Evolutionary conservation across 169 alveolate genomes (phyloP).

Genomic region (Theileria parva): DNA sequence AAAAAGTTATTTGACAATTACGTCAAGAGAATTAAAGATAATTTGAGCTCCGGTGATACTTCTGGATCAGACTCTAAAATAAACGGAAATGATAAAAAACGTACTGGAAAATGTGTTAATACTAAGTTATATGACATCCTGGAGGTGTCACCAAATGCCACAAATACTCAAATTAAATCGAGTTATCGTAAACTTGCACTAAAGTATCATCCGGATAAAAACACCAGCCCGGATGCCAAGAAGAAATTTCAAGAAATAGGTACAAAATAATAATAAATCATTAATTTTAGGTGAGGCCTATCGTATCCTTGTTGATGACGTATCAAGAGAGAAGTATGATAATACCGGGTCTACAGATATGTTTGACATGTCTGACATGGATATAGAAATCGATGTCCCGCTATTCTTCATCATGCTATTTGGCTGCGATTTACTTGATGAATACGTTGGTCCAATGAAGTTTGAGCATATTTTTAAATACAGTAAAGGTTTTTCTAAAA

Average conservation of each 20-base stretch:
- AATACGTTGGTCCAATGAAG: conserved; percentile 69
- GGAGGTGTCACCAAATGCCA: conserved; percentile 72
- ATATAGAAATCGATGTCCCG: conserved; percentile 55
- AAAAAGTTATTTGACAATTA: not conserved
- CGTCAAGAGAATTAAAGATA: conserved; percentile 4
- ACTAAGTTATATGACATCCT: conserved; percentile 66
- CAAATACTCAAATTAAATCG: conserved; percentile 84
- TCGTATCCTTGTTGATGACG: conserved; percentile 67
- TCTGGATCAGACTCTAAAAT: not conserved
- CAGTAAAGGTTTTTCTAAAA: conserved; percentile 20
- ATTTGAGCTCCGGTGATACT: not conserved
- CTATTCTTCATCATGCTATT: conserved; percentile 71
- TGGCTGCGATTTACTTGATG: conserved; percentile 72
- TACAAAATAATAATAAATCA: not conserved
- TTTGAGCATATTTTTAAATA: conserved; percentile 48
- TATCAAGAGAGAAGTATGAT: conserved; percentile 61
- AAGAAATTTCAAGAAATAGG: conserved; percentile 70
- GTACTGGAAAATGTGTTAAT: conserved; percentile 50
- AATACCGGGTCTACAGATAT: conserved; percentile 59
- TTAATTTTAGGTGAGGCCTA: conserved; percentile 70
- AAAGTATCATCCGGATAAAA: conserved; percentile 92
- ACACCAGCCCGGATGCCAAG: conserved; percentile 74
- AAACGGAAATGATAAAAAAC: conserved; percentile 3
- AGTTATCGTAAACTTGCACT: conserved; percentile 90
- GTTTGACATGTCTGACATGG: conserved; percentile 34